phyloP scores from a whole-genome alignment of 495 filamentous ascomycete species.

The Trypethelium eluteriae region DNA sequence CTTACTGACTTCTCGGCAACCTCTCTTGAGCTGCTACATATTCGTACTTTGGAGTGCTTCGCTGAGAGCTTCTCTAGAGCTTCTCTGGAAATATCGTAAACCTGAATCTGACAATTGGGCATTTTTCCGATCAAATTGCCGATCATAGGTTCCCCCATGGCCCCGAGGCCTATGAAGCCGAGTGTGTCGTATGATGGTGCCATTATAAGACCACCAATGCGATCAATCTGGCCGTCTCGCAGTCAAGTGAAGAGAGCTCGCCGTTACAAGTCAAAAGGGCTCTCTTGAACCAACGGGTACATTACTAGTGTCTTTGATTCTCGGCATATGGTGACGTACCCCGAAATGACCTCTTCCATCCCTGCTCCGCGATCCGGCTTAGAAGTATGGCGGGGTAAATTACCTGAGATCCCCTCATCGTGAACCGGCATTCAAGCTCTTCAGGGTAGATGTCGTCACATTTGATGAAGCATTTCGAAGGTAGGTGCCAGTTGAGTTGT shows the following conservation, averaged over 20 bases:
- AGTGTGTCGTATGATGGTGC: constrained; percentile 23
- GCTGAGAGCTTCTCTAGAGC: constrained; percentile 33
- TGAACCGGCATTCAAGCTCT: not conserved
- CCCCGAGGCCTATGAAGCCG: constrained; percentile 45
- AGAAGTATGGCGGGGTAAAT: not conserved
- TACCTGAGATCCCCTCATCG: not conserved
- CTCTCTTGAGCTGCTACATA: constrained; percentile 33
- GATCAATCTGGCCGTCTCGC: no score
- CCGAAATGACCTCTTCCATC: not conserved
- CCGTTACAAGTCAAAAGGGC: no score
- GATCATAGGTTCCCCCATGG: constrained; percentile 45
- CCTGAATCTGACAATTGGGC: constrained; percentile 27
- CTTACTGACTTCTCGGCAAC: constrained; percentile 41
- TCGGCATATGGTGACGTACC: not conserved
- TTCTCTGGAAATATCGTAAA: constrained; percentile 38
- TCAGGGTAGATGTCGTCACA: not conserved
- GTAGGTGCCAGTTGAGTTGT: not conserved
- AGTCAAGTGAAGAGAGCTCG: no score
- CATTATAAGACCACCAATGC: constrained; percentile 2
- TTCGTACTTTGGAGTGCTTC: constrained; percentile 26
- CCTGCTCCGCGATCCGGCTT: not conserved
- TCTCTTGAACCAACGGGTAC: no score
- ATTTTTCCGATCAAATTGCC: constrained; percentile 38
- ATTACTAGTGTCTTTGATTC: no score
- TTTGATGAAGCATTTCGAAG: not conserved